These are phyloP conservation scores for Paulownia fortunei DNA, from an alignment of 257 asterid species.

Conservation along the genomic window DNA sequence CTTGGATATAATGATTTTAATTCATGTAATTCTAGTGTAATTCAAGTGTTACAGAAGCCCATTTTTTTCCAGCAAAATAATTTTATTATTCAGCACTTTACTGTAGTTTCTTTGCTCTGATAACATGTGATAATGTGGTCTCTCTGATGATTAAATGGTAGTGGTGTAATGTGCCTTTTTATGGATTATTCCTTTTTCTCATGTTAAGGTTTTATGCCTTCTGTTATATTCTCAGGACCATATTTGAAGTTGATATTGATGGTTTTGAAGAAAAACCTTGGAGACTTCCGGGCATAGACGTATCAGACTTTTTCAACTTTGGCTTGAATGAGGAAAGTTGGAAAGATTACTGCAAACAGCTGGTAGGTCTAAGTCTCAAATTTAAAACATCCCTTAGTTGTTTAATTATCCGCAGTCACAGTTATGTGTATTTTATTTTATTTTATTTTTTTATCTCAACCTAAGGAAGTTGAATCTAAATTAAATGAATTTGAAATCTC, in stretches of 20 bases:
- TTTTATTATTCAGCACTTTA: neutral
- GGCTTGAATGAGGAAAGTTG: conserved; percentile 92
- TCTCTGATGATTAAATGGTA: conserved; percentile 3
- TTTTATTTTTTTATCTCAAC: no score
- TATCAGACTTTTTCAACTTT: conserved; percentile 92
- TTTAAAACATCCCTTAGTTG: conserved; percentile 19
- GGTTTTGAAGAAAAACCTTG: conserved; percentile 97
- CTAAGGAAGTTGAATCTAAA: conserved; percentile 40
- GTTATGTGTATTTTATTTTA: no score
- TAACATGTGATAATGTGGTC: conserved; percentile 27
- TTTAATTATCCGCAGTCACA: neutral
- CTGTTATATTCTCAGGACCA: conserved; percentile 68
- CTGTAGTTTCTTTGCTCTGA: neutral
- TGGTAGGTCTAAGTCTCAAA: conserved; percentile 56
- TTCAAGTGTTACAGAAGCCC: conserved; percentile 51
- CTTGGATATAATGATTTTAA: no score
- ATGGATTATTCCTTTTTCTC: neutral
- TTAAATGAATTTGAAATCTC: conserved; percentile 33
- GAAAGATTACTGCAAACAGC: conserved; percentile 95
- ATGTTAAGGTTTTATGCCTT: neutral
- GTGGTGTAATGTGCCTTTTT: conserved; percentile 2
- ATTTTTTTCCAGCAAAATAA: neutral
- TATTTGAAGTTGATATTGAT: conserved; percentile 98
- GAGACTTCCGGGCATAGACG: conserved; percentile 79
- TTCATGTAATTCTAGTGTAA: no score